Evolutionary conservation across 2,329 filamentous ascomycete genomes (phyloP), one percentile per base, ranked within the genome.

Genomic region (Plectosphaerella sp.): DNA sequence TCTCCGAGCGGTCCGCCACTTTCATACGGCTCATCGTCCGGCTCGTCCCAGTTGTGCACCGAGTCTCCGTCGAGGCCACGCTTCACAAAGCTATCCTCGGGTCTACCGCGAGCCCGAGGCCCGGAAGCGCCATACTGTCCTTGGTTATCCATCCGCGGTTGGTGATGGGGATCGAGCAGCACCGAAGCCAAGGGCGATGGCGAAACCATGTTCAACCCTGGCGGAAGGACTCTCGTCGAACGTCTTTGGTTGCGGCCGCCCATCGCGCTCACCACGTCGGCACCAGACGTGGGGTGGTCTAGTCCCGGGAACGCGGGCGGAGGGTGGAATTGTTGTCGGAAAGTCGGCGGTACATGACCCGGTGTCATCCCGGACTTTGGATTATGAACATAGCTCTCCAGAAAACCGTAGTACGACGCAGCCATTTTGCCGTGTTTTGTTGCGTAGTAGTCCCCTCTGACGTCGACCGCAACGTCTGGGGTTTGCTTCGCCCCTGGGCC

Each of bases 371-470:
- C 85, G 7, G 81, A 83, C 66, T 84, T 86, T 4, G 86, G 84
- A 61, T 90, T 89, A 47, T 86, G 82, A 14, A 87, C 83, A 62
- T 99, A 99, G 60, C 96, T 92, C 64, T 97, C 91, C 54, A 97
- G 76, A 67, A 99, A 99, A 2, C 92, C 91, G 62, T 94, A 92
- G 66, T 97, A 94, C 0, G 93, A 97, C 15, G 91, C 89, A n/a
- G 94, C 87, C 90, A 99, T 96, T 73, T 99, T 99, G 57, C 92
- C 90, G 63, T 99, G 92, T 64, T 97, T 97, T 10, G 91, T 91
- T 20, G 90, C 86, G 64, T 94, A 97, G 67, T 97, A 97, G 60
- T 97, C 92, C 54, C 94, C 89, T 11, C 94, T 84, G 10, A 91
- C 80, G 64, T 91, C 88, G 57, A 62, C 67, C 50, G 59, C 66